Conservation (phyloP, 306 rosid species). For the Gillenia trifoliata region DNA sequence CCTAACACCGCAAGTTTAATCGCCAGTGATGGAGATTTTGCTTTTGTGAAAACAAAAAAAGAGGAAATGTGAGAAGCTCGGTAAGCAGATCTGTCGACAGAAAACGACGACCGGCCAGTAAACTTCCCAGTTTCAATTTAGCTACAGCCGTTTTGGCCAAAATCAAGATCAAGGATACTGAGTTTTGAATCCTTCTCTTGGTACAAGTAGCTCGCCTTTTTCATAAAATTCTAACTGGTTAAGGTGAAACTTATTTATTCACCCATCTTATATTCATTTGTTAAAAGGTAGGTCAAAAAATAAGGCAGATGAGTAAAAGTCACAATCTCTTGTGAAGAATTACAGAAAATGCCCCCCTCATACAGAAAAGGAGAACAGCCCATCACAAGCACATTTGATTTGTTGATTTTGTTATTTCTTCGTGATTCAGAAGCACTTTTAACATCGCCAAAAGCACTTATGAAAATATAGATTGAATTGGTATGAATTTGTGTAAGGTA, state of each 20-base stretch:
- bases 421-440: no score
- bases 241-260: no score
- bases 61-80: constrained; percentile 61
- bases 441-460: background rate
- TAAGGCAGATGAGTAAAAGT: no score
- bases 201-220: constrained; percentile 85
- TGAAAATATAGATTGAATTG: background rate
- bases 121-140: constrained; percentile 40
- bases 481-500: background rate
- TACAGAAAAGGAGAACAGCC: background rate
- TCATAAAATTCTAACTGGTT: no score
- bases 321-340: no score
- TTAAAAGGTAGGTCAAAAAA: no score
- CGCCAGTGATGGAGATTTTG: background rate
- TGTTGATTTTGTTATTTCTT: no score
- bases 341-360: no score
- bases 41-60: no score
- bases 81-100: constrained; percentile 80
- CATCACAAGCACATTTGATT: no score
- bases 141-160: constrained; percentile 94
- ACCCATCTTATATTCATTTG: no score
- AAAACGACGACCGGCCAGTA: constrained; percentile 82
- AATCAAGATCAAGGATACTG: constrained; percentile 60
- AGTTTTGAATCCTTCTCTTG: constrained; percentile 54
- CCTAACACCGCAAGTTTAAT: background rate